A percentile compares a stretch with the other conserved stretches of the same genome.
These are phyloP conservation scores for Ogataea pilisensis DNA, from an alignment of 805 yeast species.

Conservation along the genomic window DNA sequence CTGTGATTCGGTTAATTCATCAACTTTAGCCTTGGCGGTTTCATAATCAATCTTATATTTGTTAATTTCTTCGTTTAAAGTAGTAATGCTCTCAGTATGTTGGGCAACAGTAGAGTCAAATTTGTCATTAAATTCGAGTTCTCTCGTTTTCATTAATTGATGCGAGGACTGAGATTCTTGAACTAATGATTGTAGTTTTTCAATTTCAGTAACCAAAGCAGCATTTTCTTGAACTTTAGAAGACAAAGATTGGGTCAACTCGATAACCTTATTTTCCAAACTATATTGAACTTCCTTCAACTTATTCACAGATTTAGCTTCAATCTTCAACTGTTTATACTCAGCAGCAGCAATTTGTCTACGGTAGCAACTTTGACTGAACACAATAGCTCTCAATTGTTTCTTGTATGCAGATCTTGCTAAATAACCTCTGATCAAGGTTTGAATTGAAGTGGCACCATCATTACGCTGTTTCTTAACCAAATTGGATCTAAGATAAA, in stretches of 20 bases:
- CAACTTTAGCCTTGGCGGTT: slow-evolving; percentile 54
- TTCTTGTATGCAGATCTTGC: slow-evolving; percentile 52
- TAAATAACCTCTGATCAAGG: slow-evolving; percentile 60
- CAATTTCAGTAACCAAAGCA: slow-evolving; percentile 59
- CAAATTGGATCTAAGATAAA: slow-evolving; percentile 48
- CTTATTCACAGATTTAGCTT: slow-evolving; percentile 88
- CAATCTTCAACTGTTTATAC: slow-evolving; percentile 63
- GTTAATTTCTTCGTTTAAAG: slow-evolving; percentile 52
- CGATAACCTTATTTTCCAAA: slow-evolving; percentile 96
- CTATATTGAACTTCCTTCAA: slow-evolving; percentile 88
- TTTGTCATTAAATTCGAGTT: slow-evolving; percentile 46
- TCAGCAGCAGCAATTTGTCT: slow-evolving; percentile 68
- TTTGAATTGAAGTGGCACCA: slow-evolving; percentile 74
- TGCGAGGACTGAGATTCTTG: slow-evolving; percentile 52
- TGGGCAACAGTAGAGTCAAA: slow-evolving; percentile 41
- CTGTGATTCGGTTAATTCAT: slow-evolving; percentile 57
- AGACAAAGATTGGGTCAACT: slow-evolving; percentile 81
- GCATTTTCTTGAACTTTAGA: slow-evolving; percentile 79
- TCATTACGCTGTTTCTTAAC: slow-evolving; percentile 46
- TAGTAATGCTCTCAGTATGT: slow-evolving; percentile 45
- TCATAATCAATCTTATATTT: slow-evolving; percentile 53
- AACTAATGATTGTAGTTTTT: slow-evolving; percentile 46
- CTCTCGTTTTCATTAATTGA: slow-evolving; percentile 51
- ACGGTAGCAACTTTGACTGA: slow-evolving; percentile 75
- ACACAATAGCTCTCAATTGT: slow-evolving; percentile 52